Base-by-base conservation (phyloP, 345 rosid species). In the Punica granatum region DNA sequence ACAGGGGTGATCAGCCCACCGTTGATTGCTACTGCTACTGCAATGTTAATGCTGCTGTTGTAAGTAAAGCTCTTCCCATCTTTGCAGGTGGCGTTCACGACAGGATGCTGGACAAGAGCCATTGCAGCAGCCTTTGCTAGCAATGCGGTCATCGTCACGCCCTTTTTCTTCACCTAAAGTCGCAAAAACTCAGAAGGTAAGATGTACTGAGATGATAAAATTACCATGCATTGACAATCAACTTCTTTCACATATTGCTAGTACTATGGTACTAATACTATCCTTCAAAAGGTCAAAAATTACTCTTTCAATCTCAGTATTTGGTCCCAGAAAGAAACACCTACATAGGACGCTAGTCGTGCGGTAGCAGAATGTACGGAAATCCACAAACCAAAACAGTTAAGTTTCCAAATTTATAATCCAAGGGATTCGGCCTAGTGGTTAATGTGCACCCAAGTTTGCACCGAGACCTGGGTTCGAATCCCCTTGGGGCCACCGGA, bases 1-100 rank as follows among this genome's bases (percentile, higher is more conserved):
- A 94, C 96, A 70, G 97, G 99, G 16, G 99, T 94, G 51, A 94
- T 94, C 85, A 94, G 68, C 26, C 99, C 97, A 6, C 97, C 99
- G 65, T 86, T 84, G 69, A 90, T 83, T 31, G 99, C 97, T 73
- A 94, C 99, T 1, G 99, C 99, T 32, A 93, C 95, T 0, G 97
- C 97, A 37, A 94, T 81, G 86, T 94, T 90, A 64, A 90, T 80
- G 72, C 64, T 89, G 69, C 75, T 74, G 63, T 90, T 89, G 72
- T 90, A 85, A 43, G 80, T 80, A 74, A 88, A 89, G 71, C 85
- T 86, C 82, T 85, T 94, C 21, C 99, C 96, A 63, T 90, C 92
- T 81, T 84, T 94, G 65, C 96, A 94, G 78, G 78, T 85, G 19
- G 99, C 83, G 25, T 90, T 90, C 71, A 93, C 96, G 70, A 93